phyloP scores from a whole-genome alignment of 2,329 filamentous ascomycete species.

The Alternaria panax region DNA sequence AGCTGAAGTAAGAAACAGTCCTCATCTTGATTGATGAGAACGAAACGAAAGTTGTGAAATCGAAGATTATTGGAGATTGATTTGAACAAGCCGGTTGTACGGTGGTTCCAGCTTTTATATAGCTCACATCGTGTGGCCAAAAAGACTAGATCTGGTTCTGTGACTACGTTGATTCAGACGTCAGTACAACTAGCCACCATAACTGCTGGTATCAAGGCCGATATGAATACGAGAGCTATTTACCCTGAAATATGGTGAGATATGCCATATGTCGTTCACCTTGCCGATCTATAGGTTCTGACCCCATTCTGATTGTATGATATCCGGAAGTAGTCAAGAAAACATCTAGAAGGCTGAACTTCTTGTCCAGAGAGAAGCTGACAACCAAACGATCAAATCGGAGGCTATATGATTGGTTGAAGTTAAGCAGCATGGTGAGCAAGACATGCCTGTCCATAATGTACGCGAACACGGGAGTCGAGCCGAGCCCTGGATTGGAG shows the following conservation, averaged over 20 bases:
- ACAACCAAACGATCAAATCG: conserved; percentile 22
- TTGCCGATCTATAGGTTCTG: conserved; percentile 4
- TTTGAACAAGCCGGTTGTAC: background rate
- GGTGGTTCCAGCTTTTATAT: background rate
- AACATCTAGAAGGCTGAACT: background rate
- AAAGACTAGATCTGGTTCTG: conserved; percentile 8
- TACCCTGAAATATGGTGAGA: conserved; percentile 6
- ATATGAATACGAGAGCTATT: conserved; percentile 30
- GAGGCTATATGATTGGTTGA: conserved; percentile 25
- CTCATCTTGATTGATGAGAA: conserved; percentile 10
- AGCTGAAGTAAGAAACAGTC: conserved; percentile 22
- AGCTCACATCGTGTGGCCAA: background rate
- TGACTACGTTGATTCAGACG: conserved; percentile 8
- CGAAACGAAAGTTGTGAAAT: background rate
- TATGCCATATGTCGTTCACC: conserved; percentile 5
- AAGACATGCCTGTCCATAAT: conserved; percentile 10
- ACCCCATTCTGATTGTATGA: conserved; percentile 16
- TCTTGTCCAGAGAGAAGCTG: conserved; percentile 29
- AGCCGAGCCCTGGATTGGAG: conserved; percentile 9
- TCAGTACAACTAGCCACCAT: background rate
- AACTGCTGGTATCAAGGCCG: conserved; percentile 2
- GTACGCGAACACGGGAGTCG: conserved; percentile 27
- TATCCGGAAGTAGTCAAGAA: background rate
- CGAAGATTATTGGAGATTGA: background rate
- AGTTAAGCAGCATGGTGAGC: conserved; percentile 3